Evolutionary conservation across 2,329 filamentous ascomycete species (phyloP).

Genomic region (Trichophyton benhamiae): DNA sequence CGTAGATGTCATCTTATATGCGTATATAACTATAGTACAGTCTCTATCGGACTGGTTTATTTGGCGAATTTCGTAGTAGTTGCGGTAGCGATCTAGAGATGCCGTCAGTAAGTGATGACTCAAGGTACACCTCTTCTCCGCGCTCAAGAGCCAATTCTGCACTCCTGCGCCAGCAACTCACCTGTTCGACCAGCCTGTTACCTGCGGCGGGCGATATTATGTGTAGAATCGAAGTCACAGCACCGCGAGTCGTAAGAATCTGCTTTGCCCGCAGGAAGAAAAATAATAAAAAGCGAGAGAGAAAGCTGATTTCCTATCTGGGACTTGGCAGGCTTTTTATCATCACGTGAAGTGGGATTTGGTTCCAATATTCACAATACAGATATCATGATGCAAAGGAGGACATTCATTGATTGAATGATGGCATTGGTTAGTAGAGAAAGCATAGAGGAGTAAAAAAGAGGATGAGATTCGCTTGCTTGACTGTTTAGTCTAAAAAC

Average conservation of each 20-base stretch:
- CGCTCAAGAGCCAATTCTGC: too few species aligned
- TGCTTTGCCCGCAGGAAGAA: background rate
- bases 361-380: background rate
- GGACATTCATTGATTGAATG: background rate
- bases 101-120: background rate
- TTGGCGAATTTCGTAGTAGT: too few species aligned
- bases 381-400: background rate
- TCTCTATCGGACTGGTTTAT: too few species aligned
- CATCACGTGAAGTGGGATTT: constrained; percentile 4
- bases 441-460: background rate
- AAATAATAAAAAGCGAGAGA: background rate
- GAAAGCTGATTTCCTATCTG: background rate
- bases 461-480: background rate
- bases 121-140: background rate
- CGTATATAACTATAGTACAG: background rate
- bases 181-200: background rate
- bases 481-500: background rate
- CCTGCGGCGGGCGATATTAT: background rate
- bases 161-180: background rate
- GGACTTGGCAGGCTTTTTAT: constrained; percentile 1
- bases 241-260: background rate
- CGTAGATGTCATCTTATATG: background rate
- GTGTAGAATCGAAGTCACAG: too few species aligned
- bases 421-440: background rate
- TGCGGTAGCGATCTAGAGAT: background rate